These are phyloP conservation scores for Penicillium digitatum DNA, from an alignment of 2,329 filamentous ascomycete species.

Conservation along the genomic window DNA sequence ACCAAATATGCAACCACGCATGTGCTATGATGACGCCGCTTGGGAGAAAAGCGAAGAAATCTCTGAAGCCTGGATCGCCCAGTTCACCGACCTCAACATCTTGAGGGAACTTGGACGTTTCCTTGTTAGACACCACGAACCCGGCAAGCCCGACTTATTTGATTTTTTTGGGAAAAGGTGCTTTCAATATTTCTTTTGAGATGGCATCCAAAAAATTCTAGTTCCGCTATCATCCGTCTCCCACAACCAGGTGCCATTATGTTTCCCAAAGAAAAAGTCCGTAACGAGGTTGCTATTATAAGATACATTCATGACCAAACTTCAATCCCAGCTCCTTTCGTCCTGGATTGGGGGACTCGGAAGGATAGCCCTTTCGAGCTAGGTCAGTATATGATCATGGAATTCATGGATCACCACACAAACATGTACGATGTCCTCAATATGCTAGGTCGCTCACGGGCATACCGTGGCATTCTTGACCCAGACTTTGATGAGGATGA, in stretches of 20 bases:
- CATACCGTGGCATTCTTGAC: constrained; percentile 19
- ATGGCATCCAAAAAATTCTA: too few relatives aligned
- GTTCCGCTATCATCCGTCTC: constrained; percentile 7
- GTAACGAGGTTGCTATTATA: constrained; percentile 25
- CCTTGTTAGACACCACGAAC: too few relatives aligned
- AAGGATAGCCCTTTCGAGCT: constrained; percentile 14
- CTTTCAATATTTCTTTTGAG: too few relatives aligned
- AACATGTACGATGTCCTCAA: constrained; percentile 8
- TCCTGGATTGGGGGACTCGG: background rate
- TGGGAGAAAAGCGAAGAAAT: too few relatives aligned
- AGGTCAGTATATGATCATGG: constrained; percentile 37
- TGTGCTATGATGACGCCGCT: too few relatives aligned
- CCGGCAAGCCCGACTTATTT: too few relatives aligned
- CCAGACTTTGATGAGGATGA: constrained; percentile 32
- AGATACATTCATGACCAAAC: constrained; percentile 17
- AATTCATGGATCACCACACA: constrained; percentile 18
- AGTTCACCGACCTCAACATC: too few relatives aligned
- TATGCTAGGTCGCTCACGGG: background rate
- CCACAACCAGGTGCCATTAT: constrained; percentile 16
- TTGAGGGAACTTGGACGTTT: too few relatives aligned
- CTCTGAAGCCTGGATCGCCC: too few relatives aligned
- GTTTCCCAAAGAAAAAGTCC: constrained; percentile 35
- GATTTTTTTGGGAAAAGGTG: too few relatives aligned
- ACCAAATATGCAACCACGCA: too few relatives aligned
- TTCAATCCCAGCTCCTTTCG: constrained; percentile 8